Evolutionary conservation across 768 basidiomycete species (phyloP), one percentile per base, ranked within the genome.

Genomic region (Flagelloscypha sp.): DNA sequence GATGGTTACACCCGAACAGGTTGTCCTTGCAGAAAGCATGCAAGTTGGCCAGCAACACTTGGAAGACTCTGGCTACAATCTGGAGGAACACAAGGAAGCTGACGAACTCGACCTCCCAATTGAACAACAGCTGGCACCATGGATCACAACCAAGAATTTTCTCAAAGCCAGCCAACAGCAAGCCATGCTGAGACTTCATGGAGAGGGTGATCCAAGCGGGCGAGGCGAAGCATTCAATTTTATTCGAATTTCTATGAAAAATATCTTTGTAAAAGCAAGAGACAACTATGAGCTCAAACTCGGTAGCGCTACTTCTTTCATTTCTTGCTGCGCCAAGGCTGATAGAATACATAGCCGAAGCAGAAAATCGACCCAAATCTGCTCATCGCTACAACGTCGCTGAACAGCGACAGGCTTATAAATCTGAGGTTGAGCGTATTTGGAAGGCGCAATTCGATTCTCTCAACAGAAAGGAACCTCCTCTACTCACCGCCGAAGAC

Each of bases 111-210:
- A 90, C 49, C 69, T 95, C 37, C 88, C 89, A n/a, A 71, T 93
- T 33, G 93, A 97, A 55, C 92, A 97, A 53, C 90, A 93, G 51
- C 72, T 99, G 24, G 95, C 95, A 0, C 94, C 95, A 11, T 99
- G 95, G 95, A 93, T 93, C 48, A 95, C 90, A 8, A 95, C 94
- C 20, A 93, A 95, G 53, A 97, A 95, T 52, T 98, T 98, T 55
- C 56, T 94, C 33, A 84, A 87, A 47, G 92, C 90, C 1, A 90
- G 87, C 0, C 90, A 93, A 57, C 85, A 84, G 33, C 95, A 97
- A 56, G 90, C 93, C 3, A 94, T 97, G 92, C 70, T 99, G 37
- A 77, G 92, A 46, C 66, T 98, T 17, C 93, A 98, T 51, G 94
- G 95, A 5, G 94, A 95, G 47, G 94, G 94, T 3, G 94, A 99